A percentile compares a stretch with the other conserved stretches of the same genome.
phyloP scores from a whole-genome alignment of 139 green algal genomes.

The Picochlorum sp. region DNA sequence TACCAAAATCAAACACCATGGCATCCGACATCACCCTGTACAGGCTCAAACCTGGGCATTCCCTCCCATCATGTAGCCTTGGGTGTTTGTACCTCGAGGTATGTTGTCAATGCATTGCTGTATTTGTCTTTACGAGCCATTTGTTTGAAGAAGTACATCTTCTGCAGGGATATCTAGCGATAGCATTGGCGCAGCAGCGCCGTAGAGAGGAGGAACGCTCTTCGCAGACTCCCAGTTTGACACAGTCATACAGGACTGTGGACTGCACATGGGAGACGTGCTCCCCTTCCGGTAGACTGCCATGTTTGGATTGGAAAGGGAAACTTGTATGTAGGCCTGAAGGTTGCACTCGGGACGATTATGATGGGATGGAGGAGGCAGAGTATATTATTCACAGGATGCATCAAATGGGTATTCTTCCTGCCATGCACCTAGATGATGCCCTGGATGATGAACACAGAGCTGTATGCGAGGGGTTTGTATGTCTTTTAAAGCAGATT shows the following conservation, averaged over 20 bases:
- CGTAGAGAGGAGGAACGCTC: too few relatives aligned
- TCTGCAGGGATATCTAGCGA: too few relatives aligned
- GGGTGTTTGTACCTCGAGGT: conserved; percentile 26
- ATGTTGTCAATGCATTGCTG: background rate
- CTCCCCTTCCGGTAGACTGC: conserved; percentile 19
- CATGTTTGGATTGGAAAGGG: conserved; percentile 16
- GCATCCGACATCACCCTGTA: conserved; percentile 8
- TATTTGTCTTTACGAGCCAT: too few relatives aligned
- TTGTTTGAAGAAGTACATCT: too few relatives aligned
- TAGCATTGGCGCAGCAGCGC: too few relatives aligned
- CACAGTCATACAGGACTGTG: background rate
- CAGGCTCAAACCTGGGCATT: conserved; percentile 7
- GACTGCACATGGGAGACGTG: conserved; percentile 14
- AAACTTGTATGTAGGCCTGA: background rate
- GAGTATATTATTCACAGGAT: background rate
- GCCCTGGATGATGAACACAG: background rate
- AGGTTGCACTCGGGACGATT: background rate
- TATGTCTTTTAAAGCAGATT: background rate
- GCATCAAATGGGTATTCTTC: background rate
- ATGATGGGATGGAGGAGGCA: background rate
- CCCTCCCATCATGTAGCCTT: conserved; percentile 7
- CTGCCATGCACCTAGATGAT: background rate
- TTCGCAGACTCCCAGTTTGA: background rate
- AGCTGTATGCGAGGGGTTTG: background rate
- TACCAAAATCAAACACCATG: background rate